phyloP scores from a whole-genome alignment of 169 alveolate species.

The Fabrea salina region DNA sequence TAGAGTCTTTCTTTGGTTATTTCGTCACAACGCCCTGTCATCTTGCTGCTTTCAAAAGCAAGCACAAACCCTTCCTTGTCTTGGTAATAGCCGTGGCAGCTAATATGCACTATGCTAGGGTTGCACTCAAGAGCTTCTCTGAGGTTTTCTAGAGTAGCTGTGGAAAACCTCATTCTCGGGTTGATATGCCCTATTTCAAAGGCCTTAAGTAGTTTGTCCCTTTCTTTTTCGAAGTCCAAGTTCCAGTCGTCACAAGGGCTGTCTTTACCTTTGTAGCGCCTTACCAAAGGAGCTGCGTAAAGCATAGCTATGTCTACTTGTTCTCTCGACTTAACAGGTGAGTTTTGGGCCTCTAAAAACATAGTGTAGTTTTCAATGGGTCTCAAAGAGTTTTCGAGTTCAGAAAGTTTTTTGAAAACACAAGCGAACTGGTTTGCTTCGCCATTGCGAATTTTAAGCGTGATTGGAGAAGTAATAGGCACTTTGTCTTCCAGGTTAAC shows the following conservation, averaged over 20 bases:
- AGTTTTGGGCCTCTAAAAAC: neutral
- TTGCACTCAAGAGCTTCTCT: constrained; percentile 16
- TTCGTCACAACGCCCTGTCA: constrained; percentile 12
- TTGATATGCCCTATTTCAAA: constrained; percentile 34
- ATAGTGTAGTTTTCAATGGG: neutral
- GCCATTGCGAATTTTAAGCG: neutral
- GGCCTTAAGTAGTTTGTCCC: constrained; percentile 30
- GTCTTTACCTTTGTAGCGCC: constrained; percentile 5
- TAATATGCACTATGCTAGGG: constrained; percentile 53
- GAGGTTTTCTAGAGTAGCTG: constrained; percentile 45
- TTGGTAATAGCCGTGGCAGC: constrained; percentile 37
- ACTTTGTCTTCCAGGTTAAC: neutral
- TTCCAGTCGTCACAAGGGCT: constrained; percentile 32
- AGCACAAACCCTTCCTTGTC: neutral
- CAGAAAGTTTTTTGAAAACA: neutral
- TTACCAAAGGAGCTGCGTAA: constrained; percentile 58
- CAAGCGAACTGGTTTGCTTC: neutral
- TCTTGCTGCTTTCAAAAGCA: constrained; percentile 25
- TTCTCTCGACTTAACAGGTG: neutral
- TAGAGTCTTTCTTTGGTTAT: neutral
- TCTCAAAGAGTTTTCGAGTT: neutral
- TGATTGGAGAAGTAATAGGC: neutral
- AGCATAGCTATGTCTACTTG: constrained; percentile 47
- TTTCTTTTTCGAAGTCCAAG: constrained; percentile 39
- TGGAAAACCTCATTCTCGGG: constrained; percentile 41